A percentile compares a stretch with the other conserved stretches of the same genome.
Evolutionary conservation across 139 green algal genomes (phyloP).

Genomic region (Coccomyxa sp.): DNA sequence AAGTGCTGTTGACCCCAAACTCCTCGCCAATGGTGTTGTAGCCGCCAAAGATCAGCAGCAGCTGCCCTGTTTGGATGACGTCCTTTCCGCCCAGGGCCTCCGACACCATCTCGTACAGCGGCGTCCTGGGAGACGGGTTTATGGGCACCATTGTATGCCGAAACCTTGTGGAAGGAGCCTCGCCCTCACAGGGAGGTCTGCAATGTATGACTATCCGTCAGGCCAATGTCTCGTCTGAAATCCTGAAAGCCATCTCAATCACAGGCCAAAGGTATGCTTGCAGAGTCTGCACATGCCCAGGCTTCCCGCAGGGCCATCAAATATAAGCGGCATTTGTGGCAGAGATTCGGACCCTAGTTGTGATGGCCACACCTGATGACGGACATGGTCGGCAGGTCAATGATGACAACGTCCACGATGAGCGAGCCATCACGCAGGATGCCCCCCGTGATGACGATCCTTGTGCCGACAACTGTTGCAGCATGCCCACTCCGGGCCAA

Average conservation of each 20-base stretch:
- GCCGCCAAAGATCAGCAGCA: constrained; percentile 16
- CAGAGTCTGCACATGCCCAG: neutral
- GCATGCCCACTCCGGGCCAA: constrained; percentile 16
- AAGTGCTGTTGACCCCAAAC: constrained; percentile 16
- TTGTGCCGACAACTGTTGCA: neutral
- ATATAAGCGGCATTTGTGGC: neutral
- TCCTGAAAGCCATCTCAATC: no score
- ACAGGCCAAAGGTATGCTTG: neutral
- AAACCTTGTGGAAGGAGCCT: neutral
- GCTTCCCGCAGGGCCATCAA: neutral
- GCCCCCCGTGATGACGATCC: constrained; percentile 13
- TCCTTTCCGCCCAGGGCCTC: neutral
- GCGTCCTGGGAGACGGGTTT: no score
- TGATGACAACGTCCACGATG: constrained; percentile 11
- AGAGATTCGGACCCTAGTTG: neutral
- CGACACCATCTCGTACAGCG: neutral
- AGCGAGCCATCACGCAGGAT: constrained; percentile 8
- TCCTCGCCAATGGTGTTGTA: constrained; percentile 26
- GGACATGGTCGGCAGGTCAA: constrained; percentile 5
- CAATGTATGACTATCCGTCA: no score
- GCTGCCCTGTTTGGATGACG: neutral
- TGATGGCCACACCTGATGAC: constrained; percentile 8
- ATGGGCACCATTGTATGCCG: neutral
- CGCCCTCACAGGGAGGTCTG: neutral
- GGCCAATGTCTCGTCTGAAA: no score